A percentile compares a stretch with the other conserved stretches of the same genome.
phyloP scores from a whole-genome alignment of 805 yeast genomes.

The Starmerella vaccinii region DNA sequence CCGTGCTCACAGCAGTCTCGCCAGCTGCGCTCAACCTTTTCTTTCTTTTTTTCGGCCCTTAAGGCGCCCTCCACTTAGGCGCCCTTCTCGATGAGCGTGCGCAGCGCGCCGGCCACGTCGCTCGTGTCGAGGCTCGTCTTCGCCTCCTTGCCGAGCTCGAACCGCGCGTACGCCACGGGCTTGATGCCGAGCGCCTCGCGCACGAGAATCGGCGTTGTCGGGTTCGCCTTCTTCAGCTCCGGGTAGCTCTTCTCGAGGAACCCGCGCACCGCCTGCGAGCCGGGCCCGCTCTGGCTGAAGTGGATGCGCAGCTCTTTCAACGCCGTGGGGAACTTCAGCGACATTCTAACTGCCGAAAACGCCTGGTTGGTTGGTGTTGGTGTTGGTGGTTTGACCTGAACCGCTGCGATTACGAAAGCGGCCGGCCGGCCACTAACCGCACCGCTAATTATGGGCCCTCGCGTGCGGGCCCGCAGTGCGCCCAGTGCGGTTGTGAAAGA shows the following conservation, averaged over 20 bases:
- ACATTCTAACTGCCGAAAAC: constrained; percentile 10
- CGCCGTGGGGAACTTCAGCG: constrained; percentile 37
- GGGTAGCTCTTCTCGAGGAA: constrained; percentile 58
- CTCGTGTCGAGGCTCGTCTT: constrained; percentile 39
- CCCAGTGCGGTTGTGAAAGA: too few species aligned
- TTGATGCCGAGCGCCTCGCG: constrained; percentile 67
- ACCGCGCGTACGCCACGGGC: constrained; percentile 67
- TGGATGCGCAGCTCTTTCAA: constrained; percentile 75
- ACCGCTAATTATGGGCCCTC: too few species aligned
- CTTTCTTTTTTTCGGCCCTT: too few species aligned
- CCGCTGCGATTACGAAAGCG: not conserved
- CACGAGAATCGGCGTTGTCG: constrained; percentile 60
- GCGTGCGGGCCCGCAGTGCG: too few species aligned
- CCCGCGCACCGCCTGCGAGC: constrained; percentile 53
- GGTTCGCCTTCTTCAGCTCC: constrained; percentile 50
- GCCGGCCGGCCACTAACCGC: not conserved
- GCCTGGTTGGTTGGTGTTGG: not conserved
- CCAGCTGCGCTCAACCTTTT: too few species aligned
- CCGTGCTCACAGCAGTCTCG: too few species aligned
- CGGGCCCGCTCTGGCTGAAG: constrained; percentile 66
- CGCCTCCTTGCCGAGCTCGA: constrained; percentile 41
- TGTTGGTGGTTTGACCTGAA: too few species aligned
- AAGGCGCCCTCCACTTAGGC: not conserved
- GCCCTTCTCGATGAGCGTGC: constrained; percentile 33
- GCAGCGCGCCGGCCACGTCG: constrained; percentile 35